A percentile compares a stretch with the other conserved stretches of the same genome.
Evolutionary conservation across 495 filamentous ascomycete genomes (phyloP).

Genomic region (Tuber brumale): DNA sequence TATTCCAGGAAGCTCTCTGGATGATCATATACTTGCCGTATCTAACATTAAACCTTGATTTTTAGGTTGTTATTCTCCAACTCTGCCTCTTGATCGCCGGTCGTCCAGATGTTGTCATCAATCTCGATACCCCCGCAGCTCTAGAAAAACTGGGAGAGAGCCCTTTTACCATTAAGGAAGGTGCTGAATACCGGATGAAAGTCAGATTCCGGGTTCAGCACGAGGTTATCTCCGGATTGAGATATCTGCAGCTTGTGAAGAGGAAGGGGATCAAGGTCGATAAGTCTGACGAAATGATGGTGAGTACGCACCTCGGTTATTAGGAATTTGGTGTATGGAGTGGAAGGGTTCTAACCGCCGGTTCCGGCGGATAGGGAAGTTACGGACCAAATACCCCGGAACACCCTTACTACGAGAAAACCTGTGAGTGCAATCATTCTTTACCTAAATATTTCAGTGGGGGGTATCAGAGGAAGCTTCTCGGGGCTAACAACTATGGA

Average conservation of each 20-base stretch:
- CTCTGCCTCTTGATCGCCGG: conserved; percentile 76
- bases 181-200: conserved; percentile 83
- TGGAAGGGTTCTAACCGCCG: neutral
- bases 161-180: conserved; percentile 97
- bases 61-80: conserved; percentile 69
- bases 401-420: conserved; percentile 77
- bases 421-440: conserved; percentile 58
- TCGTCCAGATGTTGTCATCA: conserved; percentile 75
- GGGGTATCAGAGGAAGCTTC: neutral
- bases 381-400: conserved; percentile 83
- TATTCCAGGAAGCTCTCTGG: neutral
- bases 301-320: conserved; percentile 46
- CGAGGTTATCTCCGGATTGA: conserved; percentile 85
- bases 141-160: conserved; percentile 68
- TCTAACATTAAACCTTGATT: conserved; percentile 10
- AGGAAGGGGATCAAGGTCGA: conserved; percentile 72
- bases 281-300: conserved; percentile 96
- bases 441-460: neutral
- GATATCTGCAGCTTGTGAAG: conserved; percentile 91
- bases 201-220: conserved; percentile 91
- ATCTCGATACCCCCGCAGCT: conserved; percentile 60
- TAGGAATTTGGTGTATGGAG: conserved; percentile 18
- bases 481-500: neutral
- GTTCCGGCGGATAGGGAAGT: conserved; percentile 54
- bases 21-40: neutral